Conservation (phyloP, 208 protist genomes). For the Acanthamoeba healyi region DNA sequence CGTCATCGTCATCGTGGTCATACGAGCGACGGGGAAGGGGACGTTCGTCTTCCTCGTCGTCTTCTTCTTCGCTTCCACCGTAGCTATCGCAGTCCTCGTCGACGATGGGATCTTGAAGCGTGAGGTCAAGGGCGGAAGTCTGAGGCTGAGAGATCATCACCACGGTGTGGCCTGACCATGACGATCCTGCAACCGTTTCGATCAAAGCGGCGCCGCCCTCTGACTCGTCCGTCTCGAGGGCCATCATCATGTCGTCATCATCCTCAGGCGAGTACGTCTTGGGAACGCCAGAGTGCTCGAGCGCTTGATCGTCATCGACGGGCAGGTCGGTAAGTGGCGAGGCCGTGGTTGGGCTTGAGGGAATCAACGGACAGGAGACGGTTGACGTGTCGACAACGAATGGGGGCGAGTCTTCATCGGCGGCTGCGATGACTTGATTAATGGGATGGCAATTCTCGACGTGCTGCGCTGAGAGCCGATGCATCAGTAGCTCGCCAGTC, state of each 20-base stretch:
- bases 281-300: not conserved
- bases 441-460: constrained; percentile 9
- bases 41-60: too few relatives aligned
- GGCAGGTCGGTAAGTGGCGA: not conserved
- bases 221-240: too few relatives aligned
- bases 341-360: not conserved
- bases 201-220: too few relatives aligned
- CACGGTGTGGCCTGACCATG: too few relatives aligned
- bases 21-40: not conserved
- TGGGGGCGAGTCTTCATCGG: constrained; percentile 8
- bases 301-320: not conserved
- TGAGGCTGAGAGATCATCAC: too few relatives aligned
- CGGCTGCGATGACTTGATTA: not conserved
- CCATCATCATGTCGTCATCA: not conserved
- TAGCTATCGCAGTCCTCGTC: not conserved
- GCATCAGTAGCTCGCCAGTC: not conserved
- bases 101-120: too few relatives aligned
- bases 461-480: constrained; percentile 42
- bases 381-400: constrained; percentile 59
- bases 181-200: too few relatives aligned
- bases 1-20: not conserved
- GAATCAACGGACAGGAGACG: not conserved
- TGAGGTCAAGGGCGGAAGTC: too few relatives aligned
- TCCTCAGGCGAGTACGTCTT: not conserved
- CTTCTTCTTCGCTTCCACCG: not conserved